Evolutionary conservation across 352 stramenopile genomes (phyloP), one percentile per base, ranked within the genome.

Genomic region (Lagenidium giganteum): DNA sequence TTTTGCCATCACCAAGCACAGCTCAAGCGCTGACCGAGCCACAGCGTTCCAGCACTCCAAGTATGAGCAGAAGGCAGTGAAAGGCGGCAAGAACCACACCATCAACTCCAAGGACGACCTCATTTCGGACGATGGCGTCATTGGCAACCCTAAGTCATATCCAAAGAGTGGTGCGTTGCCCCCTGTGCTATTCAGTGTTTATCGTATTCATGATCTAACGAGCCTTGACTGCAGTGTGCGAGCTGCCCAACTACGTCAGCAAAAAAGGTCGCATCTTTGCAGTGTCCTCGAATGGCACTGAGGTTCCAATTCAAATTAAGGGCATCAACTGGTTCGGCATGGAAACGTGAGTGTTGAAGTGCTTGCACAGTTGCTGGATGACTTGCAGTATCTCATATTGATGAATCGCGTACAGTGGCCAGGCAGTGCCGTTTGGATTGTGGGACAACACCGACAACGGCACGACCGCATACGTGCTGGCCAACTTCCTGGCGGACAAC

Each of bases 81-180:
- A 60, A 24, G 55, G 55, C 40, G 51, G 51, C 25, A 45, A 50
- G 18, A 18, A 34, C 23, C 32, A 46, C 14, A n/a, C n/a, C n/a
- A 34, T 36, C 11, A 39, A 44, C 17, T 9, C 7, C 13, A 45
- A 36, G 16, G 49, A 39, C 33, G 57, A 66, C 38, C 42, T 78
- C 16, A 35, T 80, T 14, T 69, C 60, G n/a, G 70, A 80, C 50
- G 72, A 85, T 25, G 72, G 70, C 25, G 54, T 38, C 16, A 64
- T 85, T 18, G 72, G 68, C 4, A 85, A 85, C 51, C 72, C 72
- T 5, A 80, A 85, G 32, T 58, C 57, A 29, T 86, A 86, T 43
- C 69, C 63, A 16, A 5, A 39, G 11, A 59, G 26, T 16, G 22
- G 42, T 54, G 23, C 25, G 36, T 37, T 18, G n/a, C 11, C n/a